Evolutionary conservation across 257 asterid genomes (phyloP).

Genomic region (Nemophila menziesii): DNA sequence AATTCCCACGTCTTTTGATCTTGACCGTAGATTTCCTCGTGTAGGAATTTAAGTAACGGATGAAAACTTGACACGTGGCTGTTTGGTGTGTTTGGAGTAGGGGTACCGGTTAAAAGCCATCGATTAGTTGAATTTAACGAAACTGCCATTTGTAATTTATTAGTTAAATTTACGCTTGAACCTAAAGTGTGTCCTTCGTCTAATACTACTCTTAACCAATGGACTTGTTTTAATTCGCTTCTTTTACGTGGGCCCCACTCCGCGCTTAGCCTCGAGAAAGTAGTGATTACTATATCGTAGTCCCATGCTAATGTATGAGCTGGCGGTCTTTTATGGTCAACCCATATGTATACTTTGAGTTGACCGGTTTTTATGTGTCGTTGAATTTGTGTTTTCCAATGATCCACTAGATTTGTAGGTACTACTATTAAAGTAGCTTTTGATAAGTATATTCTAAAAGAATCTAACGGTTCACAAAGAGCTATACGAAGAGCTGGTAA

Average conservation of each 20-base stretch:
- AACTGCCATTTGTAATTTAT: conserved; percentile 87
- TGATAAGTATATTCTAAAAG: conserved; percentile 61
- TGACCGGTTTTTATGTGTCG: conserved; percentile 75
- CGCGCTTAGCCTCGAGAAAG: conserved; percentile 89
- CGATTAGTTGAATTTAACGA: conserved; percentile 71
- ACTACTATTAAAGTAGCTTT: conserved; percentile 84
- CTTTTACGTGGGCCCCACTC: conserved; percentile 78
- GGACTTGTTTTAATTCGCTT: conserved; percentile 84
- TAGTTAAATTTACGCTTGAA: conserved; percentile 77
- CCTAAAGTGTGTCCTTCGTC: conserved; percentile 99
- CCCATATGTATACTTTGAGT: conserved; percentile 75
- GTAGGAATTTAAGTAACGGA: conserved; percentile 83
- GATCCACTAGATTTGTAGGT: conserved; percentile 88
- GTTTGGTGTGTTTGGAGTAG: conserved; percentile 92
- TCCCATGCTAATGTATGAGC: conserved; percentile 90
- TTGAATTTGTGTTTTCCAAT: conserved; percentile 83
- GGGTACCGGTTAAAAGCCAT: conserved; percentile 98
- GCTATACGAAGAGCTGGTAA: conserved; percentile 81
- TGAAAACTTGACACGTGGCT: conserved; percentile 88
- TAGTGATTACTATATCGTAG: conserved; percentile 84
- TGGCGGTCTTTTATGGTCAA: conserved; percentile 66
- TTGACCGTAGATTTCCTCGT: conserved; percentile 79
- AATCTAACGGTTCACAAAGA: conserved; percentile 76
- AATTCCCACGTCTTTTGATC: conserved; percentile 86
- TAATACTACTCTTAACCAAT: conserved; percentile 86